Percentiles rank a stretch among this genome's conserved stretches.
These are phyloP conservation scores for Russula sp. DNA, from an alignment of 768 basidiomycete species.

Conservation along the genomic window DNA sequence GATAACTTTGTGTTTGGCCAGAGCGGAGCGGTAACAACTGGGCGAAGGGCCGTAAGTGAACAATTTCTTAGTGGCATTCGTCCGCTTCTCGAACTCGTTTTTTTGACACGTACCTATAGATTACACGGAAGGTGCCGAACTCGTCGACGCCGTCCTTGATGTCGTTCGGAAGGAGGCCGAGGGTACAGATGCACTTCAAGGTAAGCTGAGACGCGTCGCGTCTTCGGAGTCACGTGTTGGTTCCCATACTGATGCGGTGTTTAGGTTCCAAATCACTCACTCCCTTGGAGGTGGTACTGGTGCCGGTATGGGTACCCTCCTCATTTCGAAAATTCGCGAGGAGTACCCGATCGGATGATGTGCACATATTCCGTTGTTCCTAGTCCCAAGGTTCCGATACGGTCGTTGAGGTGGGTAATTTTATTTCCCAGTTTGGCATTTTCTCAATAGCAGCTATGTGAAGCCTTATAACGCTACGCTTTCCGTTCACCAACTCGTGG, in stretches of 20 bases:
- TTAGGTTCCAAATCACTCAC: conserved; percentile 96
- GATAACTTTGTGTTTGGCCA: conserved; percentile 99
- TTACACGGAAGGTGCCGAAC: conserved; percentile 95
- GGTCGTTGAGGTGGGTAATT: conserved; percentile 75
- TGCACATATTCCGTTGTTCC: conserved; percentile 99
- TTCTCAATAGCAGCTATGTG: background rate
- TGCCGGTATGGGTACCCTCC: conserved; percentile 98
- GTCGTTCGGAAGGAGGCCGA: conserved; percentile 99
- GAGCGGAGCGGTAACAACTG: conserved; percentile 99
- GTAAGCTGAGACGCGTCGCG: conserved; percentile 43
- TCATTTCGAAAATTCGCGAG: conserved; percentile 98
- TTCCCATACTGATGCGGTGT: conserved; percentile 8
- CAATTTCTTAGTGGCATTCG: background rate
- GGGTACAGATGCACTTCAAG: conserved; percentile 95
- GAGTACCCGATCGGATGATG: conserved; percentile 99
- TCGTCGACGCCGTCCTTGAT: conserved; percentile 96
- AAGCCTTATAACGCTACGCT: conserved; percentile 98
- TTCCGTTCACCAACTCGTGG: conserved; percentile 97
- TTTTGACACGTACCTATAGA: conserved; percentile 43
- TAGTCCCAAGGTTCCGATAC: conserved; percentile 95
- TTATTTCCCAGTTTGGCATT: background rate
- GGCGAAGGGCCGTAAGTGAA: conserved; percentile 95
- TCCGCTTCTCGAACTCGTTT: conserved; percentile 8
- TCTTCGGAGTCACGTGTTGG: conserved; percentile 29
- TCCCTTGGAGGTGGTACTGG: conserved; percentile 99